Evolutionary conservation across 2,329 filamentous ascomycete species (phyloP), one percentile per base, ranked within the genome.

Genomic region (Arthrobotrys iridis): DNA sequence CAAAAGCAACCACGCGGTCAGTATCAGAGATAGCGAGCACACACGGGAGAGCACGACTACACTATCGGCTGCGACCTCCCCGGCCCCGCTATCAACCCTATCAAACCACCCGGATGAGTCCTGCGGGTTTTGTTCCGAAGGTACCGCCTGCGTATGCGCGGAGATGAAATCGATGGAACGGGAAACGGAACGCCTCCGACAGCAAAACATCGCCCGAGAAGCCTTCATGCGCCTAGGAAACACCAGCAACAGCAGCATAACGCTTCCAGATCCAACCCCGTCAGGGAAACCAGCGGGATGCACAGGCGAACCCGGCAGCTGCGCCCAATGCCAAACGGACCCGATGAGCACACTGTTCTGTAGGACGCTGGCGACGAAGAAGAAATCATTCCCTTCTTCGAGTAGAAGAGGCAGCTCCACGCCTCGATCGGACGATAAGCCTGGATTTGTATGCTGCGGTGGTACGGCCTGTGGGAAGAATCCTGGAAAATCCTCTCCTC

Each of bases 301-400:
- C 24, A 85, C 87, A 37, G 90, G 90, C 62, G 91, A 91, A 0
- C 92, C 92, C 0, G 92, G 92, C 7, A 91, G 90, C 13, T 95
- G 92, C 80, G 87, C 90, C 2, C 91, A 94, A 82, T 95, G 92
- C 80, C 86, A 90, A 72, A 85, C 88, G 1, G 91, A 94, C 80
- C 91, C 92, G 15, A 90, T 90, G 80, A 92, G 91, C 2, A 92
- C 91, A 0, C 87, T 93, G 37, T 95, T 95, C 84, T 95, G 92
- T 82, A 90, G 92, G 77, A 90, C 91, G 8, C 87, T 94, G 60
- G 91, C 91, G 22, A 91, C 91, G 6, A 71, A 67, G 55, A 72
- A 67, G 26, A 40, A 58, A 6, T 24, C 65, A 26, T 20, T 43
- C 11, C n/a, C 30, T 7, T 5, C 30, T 48, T 48, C 13, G 20